phyloP scores from a whole-genome alignment of 2,329 filamentous ascomycete genomes.

The Emydomyces testavorans region DNA sequence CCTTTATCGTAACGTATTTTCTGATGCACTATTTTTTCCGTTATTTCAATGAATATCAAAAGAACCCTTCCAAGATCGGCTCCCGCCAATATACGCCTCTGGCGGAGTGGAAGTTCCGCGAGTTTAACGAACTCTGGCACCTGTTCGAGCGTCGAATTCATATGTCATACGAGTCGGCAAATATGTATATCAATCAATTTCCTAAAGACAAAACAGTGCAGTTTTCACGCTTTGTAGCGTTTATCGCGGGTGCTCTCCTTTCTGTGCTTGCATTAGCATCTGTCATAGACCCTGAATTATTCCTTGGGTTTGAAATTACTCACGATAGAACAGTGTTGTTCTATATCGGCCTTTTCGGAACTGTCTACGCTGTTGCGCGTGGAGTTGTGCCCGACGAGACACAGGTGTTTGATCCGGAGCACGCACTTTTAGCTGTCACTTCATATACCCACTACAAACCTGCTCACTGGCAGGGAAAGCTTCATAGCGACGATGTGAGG shows the following conservation, averaged over 20 bases:
- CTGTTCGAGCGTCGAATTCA: constrained; percentile 80
- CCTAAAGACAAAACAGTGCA: constrained; percentile 90
- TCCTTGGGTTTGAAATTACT: constrained; percentile 84
- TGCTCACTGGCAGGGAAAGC: constrained; percentile 70
- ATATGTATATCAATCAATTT: constrained; percentile 87
- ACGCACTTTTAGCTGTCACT: constrained; percentile 75
- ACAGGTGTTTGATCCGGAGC: constrained; percentile 81
- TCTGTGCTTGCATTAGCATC: constrained; percentile 76
- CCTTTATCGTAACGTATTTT: constrained; percentile 77
- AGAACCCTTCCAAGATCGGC: constrained; percentile 77
- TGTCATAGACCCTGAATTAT: constrained; percentile 79
- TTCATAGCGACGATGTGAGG: constrained; percentile 92
- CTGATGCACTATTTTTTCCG: constrained; percentile 84
- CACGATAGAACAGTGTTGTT: constrained; percentile 80
- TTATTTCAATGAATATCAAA: constrained; percentile 95
- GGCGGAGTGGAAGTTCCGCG: constrained; percentile 95
- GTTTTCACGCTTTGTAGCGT: constrained; percentile 69
- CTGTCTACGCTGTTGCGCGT: constrained; percentile 70
- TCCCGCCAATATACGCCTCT: constrained; percentile 83
- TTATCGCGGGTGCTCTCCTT: constrained; percentile 74
- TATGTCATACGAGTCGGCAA: constrained; percentile 90
- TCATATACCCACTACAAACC: constrained; percentile 89
- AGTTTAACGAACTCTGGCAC: constrained; percentile 94
- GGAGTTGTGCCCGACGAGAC: constrained; percentile 81
- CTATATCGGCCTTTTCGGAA: constrained; percentile 72